Base-by-base conservation (phyloP, 257 asterid genomes). In the Capsicum rhomboideum region DNA sequence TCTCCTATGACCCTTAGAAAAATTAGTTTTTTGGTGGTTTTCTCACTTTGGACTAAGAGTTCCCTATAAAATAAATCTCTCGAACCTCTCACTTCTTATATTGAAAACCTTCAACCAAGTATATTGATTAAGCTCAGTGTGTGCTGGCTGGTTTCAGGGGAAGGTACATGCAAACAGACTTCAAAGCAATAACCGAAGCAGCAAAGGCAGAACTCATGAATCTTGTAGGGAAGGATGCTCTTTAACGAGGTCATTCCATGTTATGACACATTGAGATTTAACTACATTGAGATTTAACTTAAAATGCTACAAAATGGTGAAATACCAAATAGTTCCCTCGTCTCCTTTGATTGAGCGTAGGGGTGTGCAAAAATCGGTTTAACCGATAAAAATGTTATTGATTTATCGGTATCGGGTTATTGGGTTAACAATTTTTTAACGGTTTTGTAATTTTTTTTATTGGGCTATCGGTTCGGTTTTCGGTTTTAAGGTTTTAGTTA, bases 101-200 rank as follows among this genome's bases (percentile, higher is more conserved):
- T 31, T 29, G 4, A 26, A 49, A 13, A 80, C 75, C 37, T 75
- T 66, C 14, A 55, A 12, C 12, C 61, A 53, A 40, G 53, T 66
- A 66, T 40, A 49, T 28, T 21, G 75, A 69, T 31, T 79, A 23
- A 78, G 82, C 61, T 63, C 84, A 34, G 37, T 67, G 11, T 31
- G 69, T 49, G 58, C 44, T 34, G 23, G 71, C 42, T 82, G 82
- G 80, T 82, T 90, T 86, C 92, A 96, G 99, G 98, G 98, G 98
- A 84, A 90, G 98, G 84, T 93, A 96, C 75, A 88, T 84, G 84
- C 91, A 93, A 49, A 83, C 93, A 77, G 97, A 96, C 87, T 96
- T 96, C 87, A 88, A 91, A 89, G 90, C 90, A 11, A 83, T 96
- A 58, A 93, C 93, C 92, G 98, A 94, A 87, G 98, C 97, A 83